Percentiles rank a stretch among this genome's conserved stretches.
Evolutionary conservation across 306 rosid species (phyloP).

Genomic region (Quercus suber): DNA sequence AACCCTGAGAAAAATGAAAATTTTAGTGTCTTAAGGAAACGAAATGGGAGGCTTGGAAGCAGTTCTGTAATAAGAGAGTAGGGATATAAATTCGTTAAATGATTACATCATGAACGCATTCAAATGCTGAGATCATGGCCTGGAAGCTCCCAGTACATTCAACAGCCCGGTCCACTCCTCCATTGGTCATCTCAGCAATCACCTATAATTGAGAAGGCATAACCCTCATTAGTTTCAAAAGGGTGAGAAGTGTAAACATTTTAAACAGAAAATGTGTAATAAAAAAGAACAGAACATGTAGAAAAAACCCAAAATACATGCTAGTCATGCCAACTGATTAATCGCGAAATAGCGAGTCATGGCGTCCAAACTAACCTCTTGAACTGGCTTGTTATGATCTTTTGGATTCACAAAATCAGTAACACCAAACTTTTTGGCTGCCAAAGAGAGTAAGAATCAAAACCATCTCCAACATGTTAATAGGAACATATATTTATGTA

Average conservation of each 20-base stretch:
- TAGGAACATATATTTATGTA: not conserved
- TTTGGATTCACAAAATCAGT: conserved; percentile 85
- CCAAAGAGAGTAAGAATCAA: conserved; percentile 1
- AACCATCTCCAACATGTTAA: conserved; percentile 1
- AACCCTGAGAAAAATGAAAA: conserved; percentile 47
- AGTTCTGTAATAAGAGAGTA: not conserved
- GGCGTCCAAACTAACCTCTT: conserved; percentile 43
- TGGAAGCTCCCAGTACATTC: conserved; percentile 86
- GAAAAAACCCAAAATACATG: not conserved
- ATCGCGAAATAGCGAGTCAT: not conserved
- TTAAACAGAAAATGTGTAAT: too few relatives aligned
- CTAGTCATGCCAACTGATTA: not conserved
- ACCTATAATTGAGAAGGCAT: conserved; percentile 35
- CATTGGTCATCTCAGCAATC: conserved; percentile 74
- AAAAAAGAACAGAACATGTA: too few relatives aligned
- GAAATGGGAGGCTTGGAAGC: not conserved
- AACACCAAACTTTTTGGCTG: conserved; percentile 91
- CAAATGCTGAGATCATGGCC: conserved; percentile 87
- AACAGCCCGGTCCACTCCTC: conserved; percentile 86
- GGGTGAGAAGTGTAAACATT: too few relatives aligned
- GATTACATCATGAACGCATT: conserved; percentile 84
- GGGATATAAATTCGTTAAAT: not conserved
- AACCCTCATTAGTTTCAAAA: too few relatives aligned
- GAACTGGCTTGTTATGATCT: conserved; percentile 81
- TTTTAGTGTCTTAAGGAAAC: not conserved